Conservation (phyloP, 1,139 yeast genomes). For the Saccharomyces uvarum region DNA sequence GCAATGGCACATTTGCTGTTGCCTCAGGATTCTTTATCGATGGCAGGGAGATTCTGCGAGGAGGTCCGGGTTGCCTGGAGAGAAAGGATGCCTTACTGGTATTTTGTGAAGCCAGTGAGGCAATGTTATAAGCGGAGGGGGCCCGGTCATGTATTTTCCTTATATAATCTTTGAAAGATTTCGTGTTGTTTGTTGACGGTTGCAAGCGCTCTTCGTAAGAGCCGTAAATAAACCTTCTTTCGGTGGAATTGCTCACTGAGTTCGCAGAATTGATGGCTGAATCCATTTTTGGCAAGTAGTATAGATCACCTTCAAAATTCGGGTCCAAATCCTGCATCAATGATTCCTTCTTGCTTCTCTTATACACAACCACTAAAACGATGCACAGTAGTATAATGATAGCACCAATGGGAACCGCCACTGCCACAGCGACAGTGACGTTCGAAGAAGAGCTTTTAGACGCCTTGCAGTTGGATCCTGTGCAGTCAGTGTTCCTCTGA, state of each 20-base stretch:
- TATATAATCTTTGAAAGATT: constrained; percentile 18
- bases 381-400: constrained; percentile 40
- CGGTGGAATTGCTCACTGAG: constrained; percentile 22
- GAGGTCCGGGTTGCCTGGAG: not conserved
- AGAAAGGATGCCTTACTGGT: constrained; percentile 4
- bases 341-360: constrained; percentile 47
- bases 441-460: constrained; percentile 32
- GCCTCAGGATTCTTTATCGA: not conserved
- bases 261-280: not conserved
- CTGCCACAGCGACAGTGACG: constrained; percentile 54
- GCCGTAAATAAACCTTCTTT: constrained; percentile 4
- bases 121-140: constrained; percentile 17
- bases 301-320: constrained; percentile 68
- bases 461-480: constrained; percentile 35
- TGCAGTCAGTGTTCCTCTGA: constrained; percentile 15
- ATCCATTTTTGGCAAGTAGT: constrained; percentile 44
- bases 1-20: not conserved
- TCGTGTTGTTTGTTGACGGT: constrained; percentile 16
- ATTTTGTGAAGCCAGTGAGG: constrained; percentile 7
- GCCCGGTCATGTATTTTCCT: constrained; percentile 15
- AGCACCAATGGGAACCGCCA: constrained; percentile 55
- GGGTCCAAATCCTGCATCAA: constrained; percentile 56
- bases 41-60: not conserved
- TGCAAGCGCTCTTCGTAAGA: constrained; percentile 14
- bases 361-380: constrained; percentile 48